phyloP scores from a whole-genome alignment of 1,139 yeast genomes.

The Saccharomyces hybrid region DNA sequence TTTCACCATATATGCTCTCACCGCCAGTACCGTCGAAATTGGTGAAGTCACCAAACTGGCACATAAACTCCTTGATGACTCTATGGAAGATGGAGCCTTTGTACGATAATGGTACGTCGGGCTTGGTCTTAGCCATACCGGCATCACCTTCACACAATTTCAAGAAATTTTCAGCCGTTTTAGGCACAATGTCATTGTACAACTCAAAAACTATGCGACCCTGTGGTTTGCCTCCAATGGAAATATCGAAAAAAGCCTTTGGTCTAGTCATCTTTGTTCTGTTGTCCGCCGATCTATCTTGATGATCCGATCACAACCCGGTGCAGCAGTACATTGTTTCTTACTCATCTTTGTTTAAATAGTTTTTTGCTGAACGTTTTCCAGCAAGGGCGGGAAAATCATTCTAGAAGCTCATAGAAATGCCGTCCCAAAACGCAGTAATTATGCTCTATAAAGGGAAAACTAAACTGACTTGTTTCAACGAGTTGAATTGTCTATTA shows the following conservation, averaged over 20 bases:
- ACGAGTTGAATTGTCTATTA: not conserved
- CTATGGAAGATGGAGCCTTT: constrained; percentile 85
- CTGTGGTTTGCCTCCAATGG: constrained; percentile 54
- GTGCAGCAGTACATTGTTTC: not conserved
- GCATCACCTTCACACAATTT: constrained; percentile 86
- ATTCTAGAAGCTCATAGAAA: constrained; percentile 1
- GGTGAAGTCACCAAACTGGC: constrained; percentile 96
- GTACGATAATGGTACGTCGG: constrained; percentile 61
- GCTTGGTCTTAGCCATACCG: constrained; percentile 49
- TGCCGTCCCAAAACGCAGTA: not conserved
- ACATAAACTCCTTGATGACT: constrained; percentile 84
- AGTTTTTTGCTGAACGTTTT: not conserved
- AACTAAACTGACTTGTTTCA: not conserved
- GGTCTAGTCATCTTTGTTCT: constrained; percentile 32
- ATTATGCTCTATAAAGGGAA: not conserved
- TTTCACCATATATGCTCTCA: constrained; percentile 89
- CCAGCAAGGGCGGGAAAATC: not conserved
- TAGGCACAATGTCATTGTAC: constrained; percentile 76
- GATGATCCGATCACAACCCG: not conserved
- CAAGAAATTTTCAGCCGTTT: constrained; percentile 87
- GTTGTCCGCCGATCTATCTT: not conserved
- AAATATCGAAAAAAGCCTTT: constrained; percentile 66
- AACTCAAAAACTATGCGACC: constrained; percentile 76
- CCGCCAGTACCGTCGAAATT: constrained; percentile 89
- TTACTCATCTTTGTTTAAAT: not conserved